A percentile compares a stretch with the other conserved stretches of the same genome.
Evolutionary conservation across 495 filamentous ascomycete genomes (phyloP).

Genomic region (Aspergillus sparsus): DNA sequence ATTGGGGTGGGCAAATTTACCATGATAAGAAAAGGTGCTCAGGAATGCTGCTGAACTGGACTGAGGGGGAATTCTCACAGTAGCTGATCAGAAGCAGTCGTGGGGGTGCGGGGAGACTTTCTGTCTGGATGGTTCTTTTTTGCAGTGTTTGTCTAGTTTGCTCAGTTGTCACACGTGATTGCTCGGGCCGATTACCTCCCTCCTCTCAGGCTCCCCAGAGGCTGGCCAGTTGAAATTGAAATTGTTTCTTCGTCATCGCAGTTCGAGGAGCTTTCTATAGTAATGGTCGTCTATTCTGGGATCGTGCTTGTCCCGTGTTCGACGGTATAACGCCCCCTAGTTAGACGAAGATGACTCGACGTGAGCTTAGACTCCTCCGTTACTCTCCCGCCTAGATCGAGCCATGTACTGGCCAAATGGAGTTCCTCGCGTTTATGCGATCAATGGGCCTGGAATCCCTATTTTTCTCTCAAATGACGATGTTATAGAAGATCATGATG

Average conservation of each 20-base stretch:
- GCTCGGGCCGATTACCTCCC: background rate
- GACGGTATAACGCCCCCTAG: slow-evolving; percentile 21
- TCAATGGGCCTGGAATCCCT: slow-evolving; percentile 56
- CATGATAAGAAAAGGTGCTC: background rate
- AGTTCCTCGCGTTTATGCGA: slow-evolving; percentile 84
- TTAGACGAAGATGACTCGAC: slow-evolving; percentile 43
- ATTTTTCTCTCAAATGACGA: slow-evolving; percentile 42
- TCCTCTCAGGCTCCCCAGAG: background rate
- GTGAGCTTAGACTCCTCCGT: slow-evolving; percentile 36
- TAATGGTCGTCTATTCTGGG: slow-evolving; percentile 28
- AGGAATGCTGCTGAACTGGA: background rate
- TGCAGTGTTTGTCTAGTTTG: slow-evolving; percentile 16
- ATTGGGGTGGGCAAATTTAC: slow-evolving; percentile 5
- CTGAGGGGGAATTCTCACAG: background rate
- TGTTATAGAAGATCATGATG: slow-evolving; percentile 16
- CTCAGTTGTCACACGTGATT: slow-evolving; percentile 7
- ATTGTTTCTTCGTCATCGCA: slow-evolving; percentile 6
- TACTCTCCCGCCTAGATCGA: slow-evolving; percentile 35
- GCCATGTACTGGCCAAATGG: slow-evolving; percentile 98
- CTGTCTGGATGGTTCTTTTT: slow-evolving; percentile 17
- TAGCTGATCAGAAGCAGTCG: slow-evolving; percentile 14
- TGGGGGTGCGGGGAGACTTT: slow-evolving; percentile 13
- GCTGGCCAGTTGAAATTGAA: slow-evolving; percentile 4
- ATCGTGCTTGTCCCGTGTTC: slow-evolving; percentile 22
- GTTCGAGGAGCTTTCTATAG: slow-evolving; percentile 12